Percentiles rank a stretch among this genome's conserved stretches.
phyloP scores from a whole-genome alignment of 1,139 yeast species.

The Candida albicans region DNA sequence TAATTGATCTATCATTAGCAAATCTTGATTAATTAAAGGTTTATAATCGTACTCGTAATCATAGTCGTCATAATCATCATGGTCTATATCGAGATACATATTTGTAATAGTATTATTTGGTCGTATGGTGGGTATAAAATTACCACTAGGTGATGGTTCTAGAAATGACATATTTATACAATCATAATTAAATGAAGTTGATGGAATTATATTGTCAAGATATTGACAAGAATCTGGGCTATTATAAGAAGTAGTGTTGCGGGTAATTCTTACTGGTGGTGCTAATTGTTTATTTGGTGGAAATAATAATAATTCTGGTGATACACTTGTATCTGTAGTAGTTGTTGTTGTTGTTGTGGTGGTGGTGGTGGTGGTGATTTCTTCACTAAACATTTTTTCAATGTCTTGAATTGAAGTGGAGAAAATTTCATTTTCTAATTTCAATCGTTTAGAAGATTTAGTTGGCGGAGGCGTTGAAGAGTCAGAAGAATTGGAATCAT shows the following conservation, averaged over 20 bases:
- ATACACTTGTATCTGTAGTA: conserved; percentile 1
- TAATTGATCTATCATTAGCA: conserved; percentile 12
- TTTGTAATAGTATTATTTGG: background rate
- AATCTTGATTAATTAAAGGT: conserved; percentile 8
- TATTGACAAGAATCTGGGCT: conserved; percentile 9
- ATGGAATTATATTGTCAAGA: conserved; percentile 5
- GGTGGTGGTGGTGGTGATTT: conserved; percentile 1
- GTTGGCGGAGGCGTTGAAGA: background rate
- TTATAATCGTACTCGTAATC: conserved; percentile 5
- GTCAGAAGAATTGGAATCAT: too few species aligned
- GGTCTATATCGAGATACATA: conserved; percentile 5
- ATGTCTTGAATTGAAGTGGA: conserved; percentile 31
- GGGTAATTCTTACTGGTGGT: too few species aligned
- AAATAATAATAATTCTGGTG: conserved; percentile 3
- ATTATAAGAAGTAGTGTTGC: background rate
- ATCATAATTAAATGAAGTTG: conserved; percentile 22
- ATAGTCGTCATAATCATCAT: conserved; percentile 2
- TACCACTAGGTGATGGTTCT: conserved; percentile 8
- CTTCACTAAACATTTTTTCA: conserved; percentile 24
- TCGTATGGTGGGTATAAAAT: background rate
- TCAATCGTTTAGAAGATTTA: conserved; percentile 25
- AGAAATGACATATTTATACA: conserved; percentile 26
- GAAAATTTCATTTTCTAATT: conserved; percentile 29
- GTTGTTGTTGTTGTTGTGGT: background rate
- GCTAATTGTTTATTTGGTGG: conserved; percentile 1